A percentile compares a stretch with the other conserved stretches of the same genome.
phyloP scores from a whole-genome alignment of 2,329 filamentous ascomycete species.

The Colletotrichum acutatum region DNA sequence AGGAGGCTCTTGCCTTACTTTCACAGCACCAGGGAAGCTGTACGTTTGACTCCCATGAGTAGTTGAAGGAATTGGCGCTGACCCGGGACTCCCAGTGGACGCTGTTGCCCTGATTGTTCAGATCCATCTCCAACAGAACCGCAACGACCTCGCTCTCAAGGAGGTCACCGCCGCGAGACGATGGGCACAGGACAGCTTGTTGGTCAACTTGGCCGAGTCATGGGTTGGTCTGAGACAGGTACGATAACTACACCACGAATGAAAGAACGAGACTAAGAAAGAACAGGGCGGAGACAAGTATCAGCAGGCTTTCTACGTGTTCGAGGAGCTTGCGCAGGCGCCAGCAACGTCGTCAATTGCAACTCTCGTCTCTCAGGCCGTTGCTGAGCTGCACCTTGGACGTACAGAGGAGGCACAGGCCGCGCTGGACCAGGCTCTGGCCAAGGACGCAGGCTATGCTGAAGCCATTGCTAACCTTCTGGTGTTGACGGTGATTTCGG shows the following conservation, averaged over 20 bases:
- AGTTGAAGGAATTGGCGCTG: background rate
- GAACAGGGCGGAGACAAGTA: slow-evolving; percentile 90
- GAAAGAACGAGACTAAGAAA: slow-evolving; percentile 41
- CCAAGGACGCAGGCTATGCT: slow-evolving; percentile 76
- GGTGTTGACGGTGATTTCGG: slow-evolving; percentile 81
- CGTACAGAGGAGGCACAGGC: slow-evolving; percentile 89
- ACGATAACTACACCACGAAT: slow-evolving; percentile 46
- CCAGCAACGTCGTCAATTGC: slow-evolving; percentile 81
- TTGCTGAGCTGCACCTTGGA: slow-evolving; percentile 91
- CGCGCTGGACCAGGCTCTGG: slow-evolving; percentile 82
- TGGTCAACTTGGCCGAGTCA: slow-evolving; percentile 94
- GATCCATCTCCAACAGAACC: slow-evolving; percentile 91
- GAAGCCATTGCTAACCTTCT: slow-evolving; percentile 86
- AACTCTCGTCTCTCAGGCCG: slow-evolving; percentile 86
- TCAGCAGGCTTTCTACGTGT: slow-evolving; percentile 97
- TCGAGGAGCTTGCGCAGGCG: slow-evolving; percentile 92
- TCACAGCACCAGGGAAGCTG: slow-evolving; percentile 87
- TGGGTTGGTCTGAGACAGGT: slow-evolving; percentile 93
- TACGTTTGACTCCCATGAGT: slow-evolving; percentile 57
- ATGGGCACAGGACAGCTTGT: slow-evolving; percentile 94
- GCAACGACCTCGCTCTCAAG: slow-evolving; percentile 89
- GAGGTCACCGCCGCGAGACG: slow-evolving; percentile 87
- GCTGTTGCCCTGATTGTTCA: slow-evolving; percentile 90
- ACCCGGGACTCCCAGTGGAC: slow-evolving; percentile 60
- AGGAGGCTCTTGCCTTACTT: slow-evolving; percentile 84